These are phyloP conservation scores for Raphanus hybrid DNA, from an alignment of 441 rosid genomes.

Conservation along the genomic window DNA sequence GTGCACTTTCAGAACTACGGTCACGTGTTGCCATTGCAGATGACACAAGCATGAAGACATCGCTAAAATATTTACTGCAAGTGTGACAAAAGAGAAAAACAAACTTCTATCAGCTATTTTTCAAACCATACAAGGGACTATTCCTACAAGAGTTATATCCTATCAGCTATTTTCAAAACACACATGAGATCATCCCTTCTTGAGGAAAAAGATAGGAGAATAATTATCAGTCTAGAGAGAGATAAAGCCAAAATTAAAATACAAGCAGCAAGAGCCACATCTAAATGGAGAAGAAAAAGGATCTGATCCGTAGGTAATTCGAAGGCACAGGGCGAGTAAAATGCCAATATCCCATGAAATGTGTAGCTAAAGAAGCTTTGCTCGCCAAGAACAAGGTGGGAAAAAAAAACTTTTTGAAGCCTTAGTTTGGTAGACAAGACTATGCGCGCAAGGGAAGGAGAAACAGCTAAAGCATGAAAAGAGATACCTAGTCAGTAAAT, in stretches of 20 bases:
- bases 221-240: constrained; percentile 21
- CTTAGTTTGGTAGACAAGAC: constrained; percentile 18
- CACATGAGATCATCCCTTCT: constrained; percentile 18
- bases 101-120: constrained; percentile 36
- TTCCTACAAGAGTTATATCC: constrained; percentile 28
- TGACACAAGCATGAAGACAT: constrained; percentile 81
- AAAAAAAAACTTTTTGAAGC: neutral
- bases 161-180: constrained; percentile 25
- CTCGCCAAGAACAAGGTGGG: constrained; percentile 23
- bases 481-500: constrained; percentile 86
- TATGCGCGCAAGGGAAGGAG: constrained; percentile 10
- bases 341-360: constrained; percentile 4
- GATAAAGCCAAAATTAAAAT: constrained; percentile 7
- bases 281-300: constrained; percentile 17
- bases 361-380: constrained; percentile 29
- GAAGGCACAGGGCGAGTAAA: constrained; percentile 10
- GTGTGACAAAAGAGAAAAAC: constrained; percentile 29
- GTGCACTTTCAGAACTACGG: constrained; percentile 95
- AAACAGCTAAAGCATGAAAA: constrained; percentile 28
- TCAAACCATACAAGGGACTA: constrained; percentile 22
- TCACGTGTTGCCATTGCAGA: constrained; percentile 91
- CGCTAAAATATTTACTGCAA: constrained; percentile 94
- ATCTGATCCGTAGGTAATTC: constrained; percentile 12
- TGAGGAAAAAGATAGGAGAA: constrained; percentile 14
- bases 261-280: constrained; percentile 29